Percentiles rank a stretch among this genome's conserved stretches.
Evolutionary conservation across 768 basidiomycete species (phyloP).

Genomic region (Sporobolomyces phaffii): DNA sequence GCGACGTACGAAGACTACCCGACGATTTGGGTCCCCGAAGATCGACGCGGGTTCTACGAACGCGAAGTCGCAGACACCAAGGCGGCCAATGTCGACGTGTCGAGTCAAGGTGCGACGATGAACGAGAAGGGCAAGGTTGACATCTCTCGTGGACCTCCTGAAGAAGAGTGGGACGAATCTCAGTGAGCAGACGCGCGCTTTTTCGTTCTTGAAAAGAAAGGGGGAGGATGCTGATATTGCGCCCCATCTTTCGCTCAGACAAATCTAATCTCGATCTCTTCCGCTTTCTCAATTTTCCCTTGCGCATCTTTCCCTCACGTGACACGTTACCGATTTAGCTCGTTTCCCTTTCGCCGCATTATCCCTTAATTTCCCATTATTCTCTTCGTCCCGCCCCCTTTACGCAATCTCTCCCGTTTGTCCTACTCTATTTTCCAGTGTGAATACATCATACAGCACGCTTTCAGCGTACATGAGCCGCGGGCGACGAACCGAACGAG

Average conservation of each 20-base stretch:
- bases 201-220: too few relatives aligned
- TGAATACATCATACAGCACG: too few relatives aligned
- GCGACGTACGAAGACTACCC: constrained; percentile 62
- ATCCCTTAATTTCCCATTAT: too few relatives aligned
- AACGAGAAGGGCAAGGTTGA: constrained; percentile 59
- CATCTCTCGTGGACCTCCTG: constrained; percentile 48
- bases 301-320: background rate
- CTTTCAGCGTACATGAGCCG: too few relatives aligned
- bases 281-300: background rate
- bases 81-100: constrained; percentile 43
- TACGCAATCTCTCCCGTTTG: too few relatives aligned
- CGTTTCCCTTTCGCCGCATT: too few relatives aligned
- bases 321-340: too few relatives aligned
- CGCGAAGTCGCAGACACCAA: constrained; percentile 59
- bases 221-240: too few relatives aligned
- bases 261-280: constrained; percentile 2
- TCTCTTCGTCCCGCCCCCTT: too few relatives aligned
- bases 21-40: constrained; percentile 76
- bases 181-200: too few relatives aligned
- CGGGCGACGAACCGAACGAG: too few relatives aligned
- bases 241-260: background rate
- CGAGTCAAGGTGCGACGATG: constrained; percentile 48
- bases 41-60: constrained; percentile 59
- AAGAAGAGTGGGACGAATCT: constrained; percentile 53
- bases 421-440: too few relatives aligned